A percentile compares a stretch with the other conserved stretches of the same genome.
Evolutionary conservation across 2,329 filamentous ascomycete species (phyloP).

Genomic region (Colletotrichum orchidophilum): DNA sequence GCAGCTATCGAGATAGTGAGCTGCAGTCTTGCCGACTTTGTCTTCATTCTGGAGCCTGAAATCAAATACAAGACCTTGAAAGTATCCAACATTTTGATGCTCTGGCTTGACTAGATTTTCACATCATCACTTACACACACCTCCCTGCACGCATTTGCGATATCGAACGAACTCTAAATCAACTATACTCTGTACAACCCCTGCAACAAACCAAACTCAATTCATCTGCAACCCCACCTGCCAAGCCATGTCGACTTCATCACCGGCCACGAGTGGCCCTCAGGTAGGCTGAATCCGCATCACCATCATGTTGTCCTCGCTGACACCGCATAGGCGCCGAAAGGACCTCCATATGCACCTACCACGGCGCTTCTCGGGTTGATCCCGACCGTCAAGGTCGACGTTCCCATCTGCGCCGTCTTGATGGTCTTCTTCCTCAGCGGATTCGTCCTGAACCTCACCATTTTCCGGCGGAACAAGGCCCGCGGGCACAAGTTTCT

Average conservation of each 20-base stretch:
- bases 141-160: background rate
- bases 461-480: background rate
- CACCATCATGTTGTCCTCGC: background rate
- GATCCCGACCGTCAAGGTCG: background rate
- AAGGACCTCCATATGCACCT: background rate
- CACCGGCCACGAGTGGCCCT: background rate
- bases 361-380: background rate
- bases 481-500: background rate
- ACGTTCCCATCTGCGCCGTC: background rate
- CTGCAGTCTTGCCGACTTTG: background rate
- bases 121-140: background rate
- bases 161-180: background rate
- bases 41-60: background rate
- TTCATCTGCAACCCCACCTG: background rate
- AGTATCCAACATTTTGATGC: background rate
- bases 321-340: background rate
- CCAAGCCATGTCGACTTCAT: background rate
- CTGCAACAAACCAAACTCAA: background rate
- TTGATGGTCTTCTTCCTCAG: background rate
- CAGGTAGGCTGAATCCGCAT: background rate
- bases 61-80: background rate
- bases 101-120: background rate
- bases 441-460: background rate
- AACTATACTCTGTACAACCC: background rate
- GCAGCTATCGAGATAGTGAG: background rate